A percentile compares a stretch with the other conserved stretches of the same genome.
phyloP scores from a whole-genome alignment of 2,329 filamentous ascomycete species.

The Aspergillus oerlinghausenensis region DNA sequence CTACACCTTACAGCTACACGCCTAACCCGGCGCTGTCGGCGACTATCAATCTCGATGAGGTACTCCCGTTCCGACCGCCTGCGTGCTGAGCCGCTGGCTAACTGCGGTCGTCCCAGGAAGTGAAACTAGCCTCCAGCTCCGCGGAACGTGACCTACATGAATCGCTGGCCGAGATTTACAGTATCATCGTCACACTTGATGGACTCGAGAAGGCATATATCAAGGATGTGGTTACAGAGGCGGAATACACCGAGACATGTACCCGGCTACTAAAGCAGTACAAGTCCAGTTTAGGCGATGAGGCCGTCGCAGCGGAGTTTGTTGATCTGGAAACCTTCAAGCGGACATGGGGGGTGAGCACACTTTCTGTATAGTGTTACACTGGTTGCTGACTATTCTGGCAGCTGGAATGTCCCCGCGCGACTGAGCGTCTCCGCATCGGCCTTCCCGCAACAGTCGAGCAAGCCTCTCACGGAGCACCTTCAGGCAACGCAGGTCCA shows the following conservation, averaged over 20 bases:
- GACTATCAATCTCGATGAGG: conserved; percentile 90
- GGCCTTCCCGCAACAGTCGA: conserved; percentile 83
- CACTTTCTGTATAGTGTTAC: not conserved
- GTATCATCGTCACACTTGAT: conserved; percentile 92
- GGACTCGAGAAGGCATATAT: conserved; percentile 95
- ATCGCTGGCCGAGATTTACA: conserved; percentile 94
- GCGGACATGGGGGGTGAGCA: conserved; percentile 78
- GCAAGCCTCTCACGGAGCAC: conserved; percentile 51
- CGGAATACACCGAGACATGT: conserved; percentile 94
- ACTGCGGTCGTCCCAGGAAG: conserved; percentile 59
- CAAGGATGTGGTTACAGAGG: conserved; percentile 87
- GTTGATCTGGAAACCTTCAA: conserved; percentile 88
- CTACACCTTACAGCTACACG: conserved; percentile 85
- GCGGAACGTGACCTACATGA: conserved; percentile 91
- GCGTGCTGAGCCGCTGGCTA: conserved; percentile 15
- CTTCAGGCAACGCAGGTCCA: conserved; percentile 37
- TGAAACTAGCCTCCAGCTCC: conserved; percentile 81
- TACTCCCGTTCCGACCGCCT: conserved; percentile 35
- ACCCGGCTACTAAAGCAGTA: conserved; percentile 92
- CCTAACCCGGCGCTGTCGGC: conserved; percentile 78
- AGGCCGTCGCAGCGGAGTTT: conserved; percentile 84
- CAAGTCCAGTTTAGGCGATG: conserved; percentile 86
- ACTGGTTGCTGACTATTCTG: conserved; percentile 9
- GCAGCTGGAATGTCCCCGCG: conserved; percentile 88
- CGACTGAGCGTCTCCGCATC: conserved; percentile 85